Evolutionary conservation across 2,329 filamentous ascomycete species (phyloP).

Genomic region (Polytolypa hystricis): DNA sequence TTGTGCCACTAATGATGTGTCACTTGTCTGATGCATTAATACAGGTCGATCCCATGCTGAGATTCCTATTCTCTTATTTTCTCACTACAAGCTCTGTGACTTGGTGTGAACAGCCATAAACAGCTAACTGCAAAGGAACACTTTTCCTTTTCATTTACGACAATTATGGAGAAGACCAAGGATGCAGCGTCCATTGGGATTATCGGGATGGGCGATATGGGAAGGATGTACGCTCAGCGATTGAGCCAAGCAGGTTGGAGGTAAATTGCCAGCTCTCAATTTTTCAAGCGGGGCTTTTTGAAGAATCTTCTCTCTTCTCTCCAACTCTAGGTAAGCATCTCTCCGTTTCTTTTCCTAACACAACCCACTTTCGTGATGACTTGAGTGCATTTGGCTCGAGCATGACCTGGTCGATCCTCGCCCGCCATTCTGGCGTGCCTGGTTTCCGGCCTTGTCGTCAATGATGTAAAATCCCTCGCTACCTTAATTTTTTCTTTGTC

Average conservation of each 20-base stretch:
- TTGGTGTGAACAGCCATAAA: too few species aligned
- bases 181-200: constrained; percentile 73
- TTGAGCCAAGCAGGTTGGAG: constrained; percentile 92
- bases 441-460: constrained; percentile 54
- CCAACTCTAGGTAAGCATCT: constrained; percentile 23
- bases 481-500: constrained; percentile 80
- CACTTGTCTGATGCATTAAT: too few species aligned
- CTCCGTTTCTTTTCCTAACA: constrained; percentile 9
- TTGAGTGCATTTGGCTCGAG: constrained; percentile 99
- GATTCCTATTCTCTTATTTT: constrained; percentile 3
- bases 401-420: constrained; percentile 55
- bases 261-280: constrained; percentile 47
- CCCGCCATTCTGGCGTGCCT: constrained; percentile 66
- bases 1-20: not conserved
- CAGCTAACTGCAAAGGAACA: not conserved
- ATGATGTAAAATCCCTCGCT: constrained; percentile 99
- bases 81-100: not conserved
- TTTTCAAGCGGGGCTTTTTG: constrained; percentile 12
- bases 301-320: constrained; percentile 18
- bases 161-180: constrained; percentile 4
- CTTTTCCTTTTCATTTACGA: not conserved
- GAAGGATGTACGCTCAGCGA: constrained; percentile 89
- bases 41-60: too few species aligned
- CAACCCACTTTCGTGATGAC: constrained; percentile 65
- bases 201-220: constrained; percentile 99